Percentiles rank a stretch among this genome's conserved stretches.
phyloP scores from a whole-genome alignment of 2,329 filamentous ascomycete species.

The Meredithiella fracta region DNA sequence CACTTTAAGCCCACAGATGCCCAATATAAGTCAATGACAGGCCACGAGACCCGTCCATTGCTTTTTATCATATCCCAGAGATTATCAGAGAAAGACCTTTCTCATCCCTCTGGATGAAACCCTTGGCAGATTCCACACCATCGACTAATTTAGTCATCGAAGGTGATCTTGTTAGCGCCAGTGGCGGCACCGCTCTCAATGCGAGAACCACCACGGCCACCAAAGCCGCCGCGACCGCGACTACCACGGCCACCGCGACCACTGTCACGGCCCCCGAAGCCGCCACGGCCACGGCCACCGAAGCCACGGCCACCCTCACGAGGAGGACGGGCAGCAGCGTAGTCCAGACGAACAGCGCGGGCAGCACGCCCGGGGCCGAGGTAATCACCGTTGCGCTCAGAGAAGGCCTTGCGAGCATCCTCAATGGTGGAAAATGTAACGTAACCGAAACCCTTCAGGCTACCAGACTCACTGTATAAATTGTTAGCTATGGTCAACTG shows the following conservation, averaged over 20 bases:
- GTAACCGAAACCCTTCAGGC: conserved; percentile 85
- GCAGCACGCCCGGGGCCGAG: conserved; percentile 49
- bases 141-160: conserved; percentile 26
- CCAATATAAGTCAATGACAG: conserved; percentile 1
- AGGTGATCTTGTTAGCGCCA: conserved; percentile 61
- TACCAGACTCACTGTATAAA: conserved; percentile 49
- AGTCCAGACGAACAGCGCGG: conserved; percentile 71
- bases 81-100: not conserved
- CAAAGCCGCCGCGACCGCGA: conserved; percentile 27
- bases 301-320: conserved; percentile 33
- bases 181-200: conserved; percentile 32
- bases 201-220: conserved; percentile 31
- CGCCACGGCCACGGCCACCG: conserved; percentile 28
- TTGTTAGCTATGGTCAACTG: conserved; percentile 19
- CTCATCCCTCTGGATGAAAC: not conserved
- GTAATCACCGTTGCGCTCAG: conserved; percentile 49
- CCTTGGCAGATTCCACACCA: conserved; percentile 2
- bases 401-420: conserved; percentile 61
- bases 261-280: conserved; percentile 34
- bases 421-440: conserved; percentile 69
- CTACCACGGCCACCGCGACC: conserved; percentile 37
- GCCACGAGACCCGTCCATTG: not conserved
- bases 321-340: conserved; percentile 48
- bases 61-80: conserved; percentile 1
- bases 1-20: conserved; percentile 14